These are phyloP conservation scores for Pseudomassariella vexata DNA, from an alignment of 2,329 filamentous ascomycete species.

Conservation along the genomic window DNA sequence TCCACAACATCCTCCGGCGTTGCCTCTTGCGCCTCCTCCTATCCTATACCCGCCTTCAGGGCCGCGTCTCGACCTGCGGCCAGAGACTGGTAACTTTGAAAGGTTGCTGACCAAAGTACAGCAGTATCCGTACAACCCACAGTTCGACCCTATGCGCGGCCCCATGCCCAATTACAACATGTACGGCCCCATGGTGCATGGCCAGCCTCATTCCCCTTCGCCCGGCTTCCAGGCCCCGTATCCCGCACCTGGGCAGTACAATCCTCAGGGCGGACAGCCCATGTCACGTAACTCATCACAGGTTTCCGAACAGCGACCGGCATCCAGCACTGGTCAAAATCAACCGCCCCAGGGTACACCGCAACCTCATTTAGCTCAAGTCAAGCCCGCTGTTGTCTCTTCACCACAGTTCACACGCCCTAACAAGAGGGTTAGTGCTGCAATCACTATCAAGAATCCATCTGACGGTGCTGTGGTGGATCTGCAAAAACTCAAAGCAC, in stretches of 20 bases:
- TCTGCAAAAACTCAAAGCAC: slow-evolving; percentile 54
- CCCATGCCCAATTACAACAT: slow-evolving; percentile 28
- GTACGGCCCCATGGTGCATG: slow-evolving; percentile 18
- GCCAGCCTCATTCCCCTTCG: slow-evolving; percentile 39
- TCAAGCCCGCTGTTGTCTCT: slow-evolving; percentile 37
- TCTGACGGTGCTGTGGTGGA: slow-evolving; percentile 73
- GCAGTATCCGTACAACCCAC: slow-evolving; percentile 55
- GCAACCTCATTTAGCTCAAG: slow-evolving; percentile 57
- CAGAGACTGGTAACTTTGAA: slow-evolving; percentile 66
- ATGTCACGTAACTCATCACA: slow-evolving; percentile 86
- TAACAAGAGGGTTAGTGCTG: slow-evolving; percentile 62
- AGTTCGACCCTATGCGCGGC: slow-evolving; percentile 39
- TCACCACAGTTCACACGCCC: slow-evolving; percentile 42
- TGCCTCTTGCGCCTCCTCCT: background rate
- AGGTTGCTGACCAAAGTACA: slow-evolving; percentile 63
- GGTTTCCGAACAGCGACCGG: slow-evolving; percentile 54
- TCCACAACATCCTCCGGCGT: background rate
- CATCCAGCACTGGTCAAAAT: slow-evolving; percentile 60
- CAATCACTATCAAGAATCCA: slow-evolving; percentile 82
- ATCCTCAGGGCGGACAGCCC: slow-evolving; percentile 44
- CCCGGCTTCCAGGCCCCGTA: slow-evolving; percentile 41
- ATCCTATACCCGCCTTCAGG: background rate
- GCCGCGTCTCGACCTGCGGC: slow-evolving; percentile 51
- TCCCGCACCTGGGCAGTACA: slow-evolving; percentile 31
- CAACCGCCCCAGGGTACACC: slow-evolving; percentile 54